phyloP scores from a whole-genome alignment of 805 yeast genomes.

The Kluyveromyces siamensis region DNA sequence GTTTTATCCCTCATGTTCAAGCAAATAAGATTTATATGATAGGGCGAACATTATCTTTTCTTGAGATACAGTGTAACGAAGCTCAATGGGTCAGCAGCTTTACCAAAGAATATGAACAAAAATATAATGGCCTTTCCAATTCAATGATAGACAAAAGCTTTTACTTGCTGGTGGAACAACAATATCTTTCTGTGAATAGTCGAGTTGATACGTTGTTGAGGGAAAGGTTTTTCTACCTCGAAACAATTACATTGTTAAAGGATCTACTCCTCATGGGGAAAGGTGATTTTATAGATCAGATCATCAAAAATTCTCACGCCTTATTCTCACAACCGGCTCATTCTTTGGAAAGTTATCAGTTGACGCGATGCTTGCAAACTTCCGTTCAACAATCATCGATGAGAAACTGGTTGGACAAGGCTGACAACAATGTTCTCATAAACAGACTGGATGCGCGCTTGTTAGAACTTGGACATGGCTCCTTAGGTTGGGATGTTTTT shows the following conservation, averaged over 20 bases:
- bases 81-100: slow-evolving; percentile 50
- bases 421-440: slow-evolving; percentile 32
- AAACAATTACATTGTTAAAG: slow-evolving; percentile 54
- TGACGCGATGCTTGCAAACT: slow-evolving; percentile 55
- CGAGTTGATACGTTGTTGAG: slow-evolving; percentile 43
- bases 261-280: slow-evolving; percentile 60
- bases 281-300: slow-evolving; percentile 72
- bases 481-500: slow-evolving; percentile 86
- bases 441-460: slow-evolving; percentile 74
- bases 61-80: slow-evolving; percentile 59
- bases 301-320: slow-evolving; percentile 46
- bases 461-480: slow-evolving; percentile 62
- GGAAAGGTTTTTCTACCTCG: slow-evolving; percentile 38
- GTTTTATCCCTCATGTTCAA: slow-evolving; percentile 29
- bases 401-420: slow-evolving; percentile 29
- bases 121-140: slow-evolving; percentile 7
- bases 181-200: slow-evolving; percentile 44
- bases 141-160: slow-evolving; percentile 12
- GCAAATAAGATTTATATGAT: slow-evolving; percentile 47
- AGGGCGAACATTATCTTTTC: slow-evolving; percentile 63
- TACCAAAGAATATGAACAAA: slow-evolving; percentile 22
- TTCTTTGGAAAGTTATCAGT: slow-evolving; percentile 53
- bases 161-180: slow-evolving; percentile 31
- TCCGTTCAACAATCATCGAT: slow-evolving; percentile 51
- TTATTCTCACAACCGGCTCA: slow-evolving; percentile 53